A percentile compares a stretch with the other conserved stretches of the same genome.
Conservation (phyloP, 1,139 yeast genomes). For the Yamadazyma pseudoaaseri region DNA sequence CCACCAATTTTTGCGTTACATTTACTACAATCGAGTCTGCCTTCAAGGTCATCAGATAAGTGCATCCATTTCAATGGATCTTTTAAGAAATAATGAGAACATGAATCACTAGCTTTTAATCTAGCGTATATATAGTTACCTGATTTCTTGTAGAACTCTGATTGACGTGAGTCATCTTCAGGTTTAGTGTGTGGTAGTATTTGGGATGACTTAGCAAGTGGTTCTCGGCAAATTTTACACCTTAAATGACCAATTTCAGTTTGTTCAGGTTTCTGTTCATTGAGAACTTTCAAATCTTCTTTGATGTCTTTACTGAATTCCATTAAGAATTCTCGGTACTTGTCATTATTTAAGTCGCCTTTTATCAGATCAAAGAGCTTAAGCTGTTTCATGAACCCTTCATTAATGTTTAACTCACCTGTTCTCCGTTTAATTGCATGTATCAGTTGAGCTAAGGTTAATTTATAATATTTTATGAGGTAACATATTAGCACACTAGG, state of each 20-base stretch:
- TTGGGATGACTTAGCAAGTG: conserved; percentile 47
- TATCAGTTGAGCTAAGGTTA: conserved; percentile 59
- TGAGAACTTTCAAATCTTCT: conserved; percentile 5
- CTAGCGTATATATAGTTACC: conserved; percentile 53
- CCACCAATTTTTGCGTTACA: conserved; percentile 86
- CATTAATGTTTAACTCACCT: conserved; percentile 53
- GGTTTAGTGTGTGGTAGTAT: conserved; percentile 65
- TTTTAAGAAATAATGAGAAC: conserved; percentile 77
- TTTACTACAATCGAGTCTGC: conserved; percentile 70
- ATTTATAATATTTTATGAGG: conserved; percentile 69
- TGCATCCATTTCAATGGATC: conserved; percentile 96
- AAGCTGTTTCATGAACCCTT: conserved; percentile 72
- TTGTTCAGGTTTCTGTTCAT: conserved; percentile 16
- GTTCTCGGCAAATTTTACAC: conserved; percentile 69
- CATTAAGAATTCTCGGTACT: conserved; percentile 28
- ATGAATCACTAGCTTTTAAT: conserved; percentile 53
- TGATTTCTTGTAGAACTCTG: conserved; percentile 59
- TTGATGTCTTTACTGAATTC: conserved; percentile 24
- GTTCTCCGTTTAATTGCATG: conserved; percentile 65
- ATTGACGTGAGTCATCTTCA: conserved; percentile 56
- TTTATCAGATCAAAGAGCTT: conserved; percentile 49
- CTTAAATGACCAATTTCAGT: conserved; percentile 31
- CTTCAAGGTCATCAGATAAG: conserved; percentile 64
- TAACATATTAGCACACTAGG: conserved; percentile 73
- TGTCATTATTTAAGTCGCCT: conserved; percentile 21